phyloP scores from a whole-genome alignment of 345 rosid genomes.

The Cardamine chenopodiifolia region DNA sequence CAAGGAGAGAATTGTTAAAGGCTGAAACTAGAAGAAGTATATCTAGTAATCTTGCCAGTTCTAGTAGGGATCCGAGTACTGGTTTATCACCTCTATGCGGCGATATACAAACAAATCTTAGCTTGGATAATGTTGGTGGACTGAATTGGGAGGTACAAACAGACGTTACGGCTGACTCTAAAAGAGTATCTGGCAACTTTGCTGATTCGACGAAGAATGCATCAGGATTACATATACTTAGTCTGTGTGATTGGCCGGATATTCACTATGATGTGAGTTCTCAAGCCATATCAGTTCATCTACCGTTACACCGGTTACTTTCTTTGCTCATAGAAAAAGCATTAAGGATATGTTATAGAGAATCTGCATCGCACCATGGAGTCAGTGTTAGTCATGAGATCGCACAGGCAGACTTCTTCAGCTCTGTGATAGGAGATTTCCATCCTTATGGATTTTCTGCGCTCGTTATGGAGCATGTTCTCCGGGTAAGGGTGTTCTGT shows the following conservation, averaged over 20 bases:
- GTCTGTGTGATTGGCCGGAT: constrained; percentile 72
- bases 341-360: constrained; percentile 64
- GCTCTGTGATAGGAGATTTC: constrained; percentile 57
- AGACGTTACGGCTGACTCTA: constrained; percentile 38
- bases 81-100: constrained; percentile 42
- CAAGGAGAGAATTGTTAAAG: constrained; percentile 60
- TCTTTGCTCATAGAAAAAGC: constrained; percentile 77
- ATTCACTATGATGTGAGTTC: constrained; percentile 76
- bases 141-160: constrained; percentile 43
- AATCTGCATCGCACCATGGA: constrained; percentile 45
- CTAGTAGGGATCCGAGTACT: constrained; percentile 51
- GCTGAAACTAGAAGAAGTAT: constrained; percentile 57
- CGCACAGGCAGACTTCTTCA: constrained; percentile 64
- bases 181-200: constrained; percentile 37
- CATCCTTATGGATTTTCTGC: constrained; percentile 85
- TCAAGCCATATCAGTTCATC: constrained; percentile 77
- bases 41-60: constrained; percentile 56
- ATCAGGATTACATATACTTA: constrained; percentile 46
- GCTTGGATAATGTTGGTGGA: constrained; percentile 47
- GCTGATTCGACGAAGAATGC: constrained; percentile 45
- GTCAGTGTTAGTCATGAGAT: constrained; percentile 38
- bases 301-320: constrained; percentile 80
- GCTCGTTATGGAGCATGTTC: constrained; percentile 84
- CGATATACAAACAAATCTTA: constrained; percentile 43
- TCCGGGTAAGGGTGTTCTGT: constrained; percentile 87